Evolutionary conservation across 78 protist genomes (phyloP), one percentile per base, ranked within the genome.

Genomic region (Diacronema lutheri): DNA sequence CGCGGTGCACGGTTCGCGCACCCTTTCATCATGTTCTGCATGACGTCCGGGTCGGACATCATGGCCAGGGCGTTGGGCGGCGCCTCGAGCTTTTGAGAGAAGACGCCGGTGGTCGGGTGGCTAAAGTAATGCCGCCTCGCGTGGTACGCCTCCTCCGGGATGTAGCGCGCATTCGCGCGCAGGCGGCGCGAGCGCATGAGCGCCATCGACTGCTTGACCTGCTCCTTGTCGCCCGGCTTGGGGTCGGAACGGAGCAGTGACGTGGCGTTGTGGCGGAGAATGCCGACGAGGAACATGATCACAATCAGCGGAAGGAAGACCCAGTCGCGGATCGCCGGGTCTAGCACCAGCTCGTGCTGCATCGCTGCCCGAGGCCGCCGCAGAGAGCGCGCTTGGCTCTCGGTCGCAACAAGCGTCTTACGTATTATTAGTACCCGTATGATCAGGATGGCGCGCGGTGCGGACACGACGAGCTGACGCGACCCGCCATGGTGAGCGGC

Each of bases 21-120:
- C n/a, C n/a, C 83, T 61, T 88, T 88, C 90, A 95, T 77, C 96
- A 93, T 90, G 73, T 93, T 93, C 57, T 85, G 76, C 94, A 95
- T 92, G 38, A 62, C 46, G 16, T 68, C 69, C 16, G 94, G 93
- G 82, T 95, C 93, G 19, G 62, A 2, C 26, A 61, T 71, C 71
- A 91, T 60, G 6, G 91, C 4, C 86, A 69, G 85, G 69, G 73
- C 86, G 88, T 41, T 56, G 62, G 68, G 16, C 50, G 3, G 74
- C 88, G 64, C 88, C 86, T 76, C 84, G 19, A 41, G 35, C 85
- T 46, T 40, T 76, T 55, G 79, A 37, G 19, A n/a, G n/a, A 68
- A 29, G 38, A 68, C 33, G 25, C 88, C 88, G 33, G 2, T 40
- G 2, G 71, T 40, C 23, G 31, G 29, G 4, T 72, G 13, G 26